phyloP scores from a whole-genome alignment of 306 rosid species.

The Prunus salicina region DNA sequence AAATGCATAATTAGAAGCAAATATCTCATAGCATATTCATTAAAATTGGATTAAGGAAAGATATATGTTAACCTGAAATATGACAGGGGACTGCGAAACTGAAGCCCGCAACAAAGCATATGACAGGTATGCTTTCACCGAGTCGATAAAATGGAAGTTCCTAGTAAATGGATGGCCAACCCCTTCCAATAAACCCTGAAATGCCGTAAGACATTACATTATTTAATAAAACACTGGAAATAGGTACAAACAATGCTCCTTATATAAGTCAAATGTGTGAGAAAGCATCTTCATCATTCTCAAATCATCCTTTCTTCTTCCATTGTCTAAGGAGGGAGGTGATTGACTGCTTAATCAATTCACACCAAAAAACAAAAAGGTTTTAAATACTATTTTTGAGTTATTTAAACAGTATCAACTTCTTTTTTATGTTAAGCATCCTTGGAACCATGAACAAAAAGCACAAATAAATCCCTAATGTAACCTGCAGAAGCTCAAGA shows the following conservation, averaged over 20 bases:
- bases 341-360: neutral
- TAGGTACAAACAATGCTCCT: neutral
- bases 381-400: neutral
- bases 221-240: slow-evolving; percentile 16
- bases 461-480: slow-evolving; percentile 15
- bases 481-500: slow-evolving; percentile 99
- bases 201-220: slow-evolving; percentile 20
- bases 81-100: slow-evolving; percentile 85
- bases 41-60: slow-evolving; percentile 16
- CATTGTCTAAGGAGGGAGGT: slow-evolving; percentile 1
- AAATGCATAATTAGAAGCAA: slow-evolving; percentile 23
- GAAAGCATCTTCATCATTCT: neutral
- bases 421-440: neutral
- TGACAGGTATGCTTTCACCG: slow-evolving; percentile 99
- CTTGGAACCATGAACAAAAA: slow-evolving; percentile 17
- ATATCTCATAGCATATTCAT: slow-evolving; percentile 13
- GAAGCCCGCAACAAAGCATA: slow-evolving; percentile 95
- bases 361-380: neutral
- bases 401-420: neutral
- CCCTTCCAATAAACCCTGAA: slow-evolving; percentile 96
- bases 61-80: slow-evolving; percentile 78
- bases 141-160: slow-evolving; percentile 95
- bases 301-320: neutral
- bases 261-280: neutral
- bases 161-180: slow-evolving; percentile 91